Evolutionary conservation across 257 asterid species (phyloP), one percentile per base, ranked within the genome.

Genomic region (Datura wrightii): DNA sequence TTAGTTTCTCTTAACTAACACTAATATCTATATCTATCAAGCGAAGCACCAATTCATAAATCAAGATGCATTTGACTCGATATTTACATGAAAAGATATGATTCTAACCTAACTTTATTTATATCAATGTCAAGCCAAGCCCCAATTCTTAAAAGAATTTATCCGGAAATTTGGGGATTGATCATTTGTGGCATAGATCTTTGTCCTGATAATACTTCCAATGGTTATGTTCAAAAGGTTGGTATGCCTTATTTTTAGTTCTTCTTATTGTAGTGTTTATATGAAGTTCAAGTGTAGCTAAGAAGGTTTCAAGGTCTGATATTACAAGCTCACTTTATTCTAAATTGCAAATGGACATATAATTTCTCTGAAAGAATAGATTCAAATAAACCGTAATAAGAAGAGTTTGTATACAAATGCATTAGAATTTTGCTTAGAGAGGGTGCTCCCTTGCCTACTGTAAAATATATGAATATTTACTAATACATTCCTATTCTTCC

Each of bases 91-190:
- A n/a, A n/a, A 44, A 18, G 39, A 42, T n/a, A 71, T 10, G 56
- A 44, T 71, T 70, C 56, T 55, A 70, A 71, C 15, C 56, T 71
- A 71, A n/a, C 79, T 37, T 69, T 44, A 5, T 71, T 5, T 71
- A 8, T n/a, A 44, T 10, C 56, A 44, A 71, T 71, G 44, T 71
- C 56, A 71, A n/a, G 18, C 18, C 70, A 62, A 66, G 9, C 16
- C 79, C 55, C 36, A 18, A 41, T 70, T 70, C 34, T 18, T 9
- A 18, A n/a, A 42, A 41, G 37, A 70, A 42, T n/a, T 42, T 70
- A 3, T 4, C 10, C 31, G 79, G 14, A 42, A 44, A 4, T 70
- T 42, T 1, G 55, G 34, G 55, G 13, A 42, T n/a, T 70, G 79
- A 70, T 41, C 15, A 41, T 42, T 42, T 70, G 54, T 42, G 55